A percentile compares a stretch with the other conserved stretches of the same genome.
phyloP scores from a whole-genome alignment of 768 basidiomycete species.

The Rhizopogon vulgaris region DNA sequence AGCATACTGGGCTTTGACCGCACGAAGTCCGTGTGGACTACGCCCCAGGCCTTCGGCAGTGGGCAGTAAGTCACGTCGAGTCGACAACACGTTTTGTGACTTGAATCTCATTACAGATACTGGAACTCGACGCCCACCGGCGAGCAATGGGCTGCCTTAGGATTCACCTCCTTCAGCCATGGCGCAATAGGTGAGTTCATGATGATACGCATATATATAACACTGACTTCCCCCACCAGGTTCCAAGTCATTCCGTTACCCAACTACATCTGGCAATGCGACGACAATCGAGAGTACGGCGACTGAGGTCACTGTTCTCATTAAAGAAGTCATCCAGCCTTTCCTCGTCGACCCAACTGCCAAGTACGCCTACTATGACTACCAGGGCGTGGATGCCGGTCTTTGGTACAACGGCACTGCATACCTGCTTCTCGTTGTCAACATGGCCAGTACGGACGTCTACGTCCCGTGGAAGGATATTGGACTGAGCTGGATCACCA shows the following conservation, averaged over 20 bases:
- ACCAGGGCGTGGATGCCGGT: slow-evolving; percentile 18
- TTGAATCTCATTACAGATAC: slow-evolving; percentile 14
- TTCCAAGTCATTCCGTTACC: slow-evolving; percentile 22
- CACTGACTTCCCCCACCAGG: slow-evolving; percentile 11
- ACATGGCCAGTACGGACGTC: background rate
- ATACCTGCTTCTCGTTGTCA: slow-evolving; percentile 16
- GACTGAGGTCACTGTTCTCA: background rate
- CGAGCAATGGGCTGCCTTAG: slow-evolving; percentile 19
- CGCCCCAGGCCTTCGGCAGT: slow-evolving; percentile 72
- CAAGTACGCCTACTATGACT: slow-evolving; percentile 5
- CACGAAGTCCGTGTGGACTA: slow-evolving; percentile 68
- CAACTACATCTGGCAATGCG: slow-evolving; percentile 14
- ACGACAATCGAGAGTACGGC: slow-evolving; percentile 20
- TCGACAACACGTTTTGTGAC: background rate
- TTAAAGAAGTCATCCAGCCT: slow-evolving; percentile 9
- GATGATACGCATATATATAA: background rate
- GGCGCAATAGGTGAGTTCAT: slow-evolving; percentile 16
- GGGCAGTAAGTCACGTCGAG: slow-evolving; percentile 19
- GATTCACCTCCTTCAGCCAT: slow-evolving; percentile 20
- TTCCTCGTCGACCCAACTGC: slow-evolving; percentile 14
- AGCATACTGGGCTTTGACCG: slow-evolving; percentile 59
- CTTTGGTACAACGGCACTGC: slow-evolving; percentile 16
- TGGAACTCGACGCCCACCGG: slow-evolving; percentile 24
- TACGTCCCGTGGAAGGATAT: slow-evolving; percentile 15
- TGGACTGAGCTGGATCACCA: slow-evolving; percentile 11